These are phyloP conservation scores for Alternaria novae-zelandiae DNA, from an alignment of 2,329 filamentous ascomycete species.

Conservation along the genomic window DNA sequence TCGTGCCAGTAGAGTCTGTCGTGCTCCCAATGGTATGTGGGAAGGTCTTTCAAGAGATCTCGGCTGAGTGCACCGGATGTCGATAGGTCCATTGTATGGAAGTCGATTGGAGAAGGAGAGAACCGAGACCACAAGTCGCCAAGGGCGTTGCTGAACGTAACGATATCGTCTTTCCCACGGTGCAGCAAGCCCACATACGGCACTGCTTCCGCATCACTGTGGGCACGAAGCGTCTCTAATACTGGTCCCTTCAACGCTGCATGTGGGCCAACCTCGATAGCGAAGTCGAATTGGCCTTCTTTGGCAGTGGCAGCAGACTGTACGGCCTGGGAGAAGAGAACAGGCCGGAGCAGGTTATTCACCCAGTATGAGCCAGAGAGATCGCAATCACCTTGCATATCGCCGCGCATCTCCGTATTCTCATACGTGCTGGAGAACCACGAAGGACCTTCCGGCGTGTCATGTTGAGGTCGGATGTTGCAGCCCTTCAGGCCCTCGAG, in stretches of 20 bases:
- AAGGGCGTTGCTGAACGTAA: conserved; percentile 21
- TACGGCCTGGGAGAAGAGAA: conserved; percentile 1
- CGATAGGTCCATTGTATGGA: neutral
- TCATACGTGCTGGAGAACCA: neutral
- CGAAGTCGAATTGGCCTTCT: neutral
- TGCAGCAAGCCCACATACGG: conserved; percentile 8
- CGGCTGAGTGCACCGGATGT: neutral
- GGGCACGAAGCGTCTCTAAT: conserved; percentile 6
- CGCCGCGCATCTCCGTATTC: neutral
- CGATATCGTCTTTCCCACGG: conserved; percentile 19
- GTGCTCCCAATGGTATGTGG: conserved; percentile 1
- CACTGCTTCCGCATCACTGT: neutral
- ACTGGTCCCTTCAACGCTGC: conserved; percentile 46
- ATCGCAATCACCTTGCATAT: neutral
- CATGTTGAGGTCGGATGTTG: neutral
- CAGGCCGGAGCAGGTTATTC: neutral
- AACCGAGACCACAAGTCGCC: conserved; percentile 12
- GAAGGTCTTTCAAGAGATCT: neutral
- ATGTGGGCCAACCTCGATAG: conserved; percentile 55
- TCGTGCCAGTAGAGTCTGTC: neutral
- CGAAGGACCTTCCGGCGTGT: neutral
- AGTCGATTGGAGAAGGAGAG: neutral
- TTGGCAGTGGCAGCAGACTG: neutral
- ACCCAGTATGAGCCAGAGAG: neutral
- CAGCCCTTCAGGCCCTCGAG: neutral